Evolutionary conservation across 331 rosid genomes (phyloP).

Genomic region (Dryas integrifolia): DNA sequence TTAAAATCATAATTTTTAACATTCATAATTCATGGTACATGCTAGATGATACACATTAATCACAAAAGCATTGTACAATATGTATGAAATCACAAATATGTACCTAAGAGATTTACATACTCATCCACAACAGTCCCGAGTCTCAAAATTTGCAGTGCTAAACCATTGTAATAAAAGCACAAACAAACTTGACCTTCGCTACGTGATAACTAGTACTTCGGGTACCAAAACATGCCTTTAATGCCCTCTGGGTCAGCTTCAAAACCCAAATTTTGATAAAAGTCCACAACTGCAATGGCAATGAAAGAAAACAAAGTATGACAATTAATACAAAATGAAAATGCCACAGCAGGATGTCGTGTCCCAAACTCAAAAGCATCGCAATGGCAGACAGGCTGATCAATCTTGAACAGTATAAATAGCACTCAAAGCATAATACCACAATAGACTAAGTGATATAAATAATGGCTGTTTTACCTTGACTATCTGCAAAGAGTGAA

Average conservation of each 20-base stretch:
- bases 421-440: background rate
- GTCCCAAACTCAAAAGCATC: background rate
- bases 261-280: constrained; percentile 85
- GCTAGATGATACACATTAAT: too few relatives aligned
- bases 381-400: constrained; percentile 14
- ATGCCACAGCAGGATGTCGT: constrained; percentile 4
- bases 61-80: too few relatives aligned
- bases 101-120: too few relatives aligned
- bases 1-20: too few relatives aligned
- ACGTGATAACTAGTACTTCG: constrained; percentile 42
- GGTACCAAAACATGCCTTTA: constrained; percentile 97
- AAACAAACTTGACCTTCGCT: constrained; percentile 8
- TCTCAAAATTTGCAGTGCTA: background rate
- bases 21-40: too few relatives aligned
- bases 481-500: constrained; percentile 89
- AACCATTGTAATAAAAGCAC: background rate
- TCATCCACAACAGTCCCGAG: too few relatives aligned
- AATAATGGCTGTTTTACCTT: constrained; percentile 49
- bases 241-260: constrained; percentile 97
- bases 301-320: constrained; percentile 19
- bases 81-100: too few relatives aligned
- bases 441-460: background rate
- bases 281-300: constrained; percentile 77
- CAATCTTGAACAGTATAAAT: constrained; percentile 2
- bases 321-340: background rate